Evolutionary conservation across 768 basidiomycete genomes (phyloP).

Genomic region (Grammothele lineata): DNA sequence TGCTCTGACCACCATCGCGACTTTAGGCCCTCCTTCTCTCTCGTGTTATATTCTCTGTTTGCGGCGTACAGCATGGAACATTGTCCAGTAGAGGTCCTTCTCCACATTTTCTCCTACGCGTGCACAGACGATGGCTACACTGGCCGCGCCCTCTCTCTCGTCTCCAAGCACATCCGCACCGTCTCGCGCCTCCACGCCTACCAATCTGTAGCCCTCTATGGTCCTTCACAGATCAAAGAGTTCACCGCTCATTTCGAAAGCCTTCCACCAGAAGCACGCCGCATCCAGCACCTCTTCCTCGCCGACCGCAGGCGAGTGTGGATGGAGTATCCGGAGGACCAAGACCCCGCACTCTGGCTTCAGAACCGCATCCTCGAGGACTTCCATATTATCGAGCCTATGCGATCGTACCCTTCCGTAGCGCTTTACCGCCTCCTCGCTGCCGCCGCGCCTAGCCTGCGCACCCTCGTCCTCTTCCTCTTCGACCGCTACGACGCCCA

Average conservation of each 20-base stretch:
- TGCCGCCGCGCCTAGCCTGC: not conserved
- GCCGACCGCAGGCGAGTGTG: conserved; percentile 1
- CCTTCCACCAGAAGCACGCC: not conserved
- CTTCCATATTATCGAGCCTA: not conserved
- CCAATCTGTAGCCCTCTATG: conserved; percentile 25
- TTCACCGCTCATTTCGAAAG: conserved; percentile 4
- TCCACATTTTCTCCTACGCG: no score
- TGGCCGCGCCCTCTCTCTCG: no score
- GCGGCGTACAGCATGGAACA: no score
- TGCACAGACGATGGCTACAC: no score
- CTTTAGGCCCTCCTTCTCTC: no score
- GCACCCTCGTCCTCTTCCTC: conserved; percentile 1
- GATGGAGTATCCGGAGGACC: not conserved
- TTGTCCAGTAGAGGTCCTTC: no score
- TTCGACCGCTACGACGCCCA: not conserved
- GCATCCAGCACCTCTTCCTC: conserved; percentile 1
- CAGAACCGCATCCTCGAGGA: not conserved
- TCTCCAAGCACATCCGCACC: no score
- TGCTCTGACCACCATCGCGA: no score
- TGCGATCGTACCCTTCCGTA: not conserved
- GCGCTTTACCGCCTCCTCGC: not conserved
- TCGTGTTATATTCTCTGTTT: no score
- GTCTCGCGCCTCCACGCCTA: no score
- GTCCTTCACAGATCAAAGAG: conserved; percentile 15
- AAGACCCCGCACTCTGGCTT: not conserved